Conservation (phyloP, 2,329 filamentous ascomycete genomes). For the Colletotrichum chrysophilum region DNA sequence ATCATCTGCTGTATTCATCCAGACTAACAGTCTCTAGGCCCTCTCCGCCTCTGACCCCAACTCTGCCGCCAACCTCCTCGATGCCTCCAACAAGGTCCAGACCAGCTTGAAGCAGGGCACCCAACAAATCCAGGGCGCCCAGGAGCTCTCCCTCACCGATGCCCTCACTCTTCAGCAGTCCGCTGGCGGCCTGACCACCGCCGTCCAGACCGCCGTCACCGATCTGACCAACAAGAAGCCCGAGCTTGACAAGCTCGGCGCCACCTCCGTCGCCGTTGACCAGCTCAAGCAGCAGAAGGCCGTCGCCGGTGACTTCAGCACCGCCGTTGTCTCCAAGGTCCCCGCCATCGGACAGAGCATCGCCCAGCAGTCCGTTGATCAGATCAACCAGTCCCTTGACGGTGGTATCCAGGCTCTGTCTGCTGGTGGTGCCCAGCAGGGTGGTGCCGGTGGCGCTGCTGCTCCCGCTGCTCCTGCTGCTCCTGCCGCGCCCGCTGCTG, state of each 20-base stretch:
- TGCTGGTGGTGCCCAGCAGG: not conserved
- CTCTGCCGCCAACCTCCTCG: slow-evolving; percentile 37
- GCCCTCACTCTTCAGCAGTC: slow-evolving; percentile 26
- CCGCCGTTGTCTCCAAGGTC: slow-evolving; percentile 30
- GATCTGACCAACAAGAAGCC: slow-evolving; percentile 29
- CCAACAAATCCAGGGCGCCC: slow-evolving; percentile 30
- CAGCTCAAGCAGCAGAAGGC: slow-evolving; percentile 29
- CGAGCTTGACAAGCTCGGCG: slow-evolving; percentile 29
- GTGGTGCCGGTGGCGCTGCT: slow-evolving; percentile 1
- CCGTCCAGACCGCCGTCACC: slow-evolving; percentile 26
- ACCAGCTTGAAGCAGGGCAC: slow-evolving; percentile 25
- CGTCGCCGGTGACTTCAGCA: slow-evolving; percentile 24
- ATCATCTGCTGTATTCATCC: fast-evolving
- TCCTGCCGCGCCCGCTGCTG: not conserved
- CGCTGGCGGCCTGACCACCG: slow-evolving; percentile 23
- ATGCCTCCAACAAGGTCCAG: slow-evolving; percentile 27
- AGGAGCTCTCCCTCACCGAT: slow-evolving; percentile 26
- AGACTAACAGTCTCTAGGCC: not conserved
- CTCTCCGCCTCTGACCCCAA: slow-evolving; percentile 55
- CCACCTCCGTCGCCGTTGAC: slow-evolving; percentile 26
- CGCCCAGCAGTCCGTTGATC: slow-evolving; percentile 28
- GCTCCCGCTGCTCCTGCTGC: not conserved
- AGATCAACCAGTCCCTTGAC: slow-evolving; percentile 27
- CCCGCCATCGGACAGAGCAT: slow-evolving; percentile 31
- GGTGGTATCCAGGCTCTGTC: slow-evolving; percentile 24